Evolutionary conservation across 345 rosid species (phyloP).

Genomic region (Eucalyptus marginata): DNA sequence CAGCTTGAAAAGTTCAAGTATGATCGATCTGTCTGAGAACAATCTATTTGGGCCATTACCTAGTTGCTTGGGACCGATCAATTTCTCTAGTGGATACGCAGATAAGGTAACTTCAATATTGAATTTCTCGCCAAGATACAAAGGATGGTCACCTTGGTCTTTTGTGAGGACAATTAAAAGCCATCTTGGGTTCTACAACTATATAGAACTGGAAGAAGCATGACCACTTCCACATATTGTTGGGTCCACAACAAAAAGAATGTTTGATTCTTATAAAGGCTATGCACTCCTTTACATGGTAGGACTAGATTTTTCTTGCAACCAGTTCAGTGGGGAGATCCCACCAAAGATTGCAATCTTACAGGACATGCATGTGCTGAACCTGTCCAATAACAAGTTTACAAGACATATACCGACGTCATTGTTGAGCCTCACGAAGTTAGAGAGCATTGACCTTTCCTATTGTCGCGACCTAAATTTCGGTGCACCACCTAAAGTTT

Average conservation of each 20-base stretch:
- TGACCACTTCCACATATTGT: too few species aligned
- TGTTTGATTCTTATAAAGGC: neutral
- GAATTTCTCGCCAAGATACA: accelerated
- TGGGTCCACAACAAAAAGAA: neutral
- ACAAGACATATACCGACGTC: accelerated
- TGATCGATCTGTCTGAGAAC: neutral
- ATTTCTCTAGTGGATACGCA: accelerated
- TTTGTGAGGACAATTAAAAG: neutral
- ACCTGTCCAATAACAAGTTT: neutral
- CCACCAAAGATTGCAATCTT: neutral
- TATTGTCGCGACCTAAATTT: too few species aligned
- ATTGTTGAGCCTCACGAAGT: neutral
- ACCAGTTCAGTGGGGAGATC: neutral
- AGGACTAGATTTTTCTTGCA: neutral
- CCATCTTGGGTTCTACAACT: neutral
- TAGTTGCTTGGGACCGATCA: neutral
- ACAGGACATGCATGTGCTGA: neutral
- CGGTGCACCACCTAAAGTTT: too few species aligned
- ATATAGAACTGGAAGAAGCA: neutral
- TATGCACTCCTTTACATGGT: neutral
- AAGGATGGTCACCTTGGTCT: neutral
- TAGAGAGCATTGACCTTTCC: neutral
- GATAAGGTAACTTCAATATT: neutral
- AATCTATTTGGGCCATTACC: neutral
- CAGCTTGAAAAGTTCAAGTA: neutral